phyloP scores from a whole-genome alignment of 129 eudicot genomes.

The Helichrysum umbraculigerum region DNA sequence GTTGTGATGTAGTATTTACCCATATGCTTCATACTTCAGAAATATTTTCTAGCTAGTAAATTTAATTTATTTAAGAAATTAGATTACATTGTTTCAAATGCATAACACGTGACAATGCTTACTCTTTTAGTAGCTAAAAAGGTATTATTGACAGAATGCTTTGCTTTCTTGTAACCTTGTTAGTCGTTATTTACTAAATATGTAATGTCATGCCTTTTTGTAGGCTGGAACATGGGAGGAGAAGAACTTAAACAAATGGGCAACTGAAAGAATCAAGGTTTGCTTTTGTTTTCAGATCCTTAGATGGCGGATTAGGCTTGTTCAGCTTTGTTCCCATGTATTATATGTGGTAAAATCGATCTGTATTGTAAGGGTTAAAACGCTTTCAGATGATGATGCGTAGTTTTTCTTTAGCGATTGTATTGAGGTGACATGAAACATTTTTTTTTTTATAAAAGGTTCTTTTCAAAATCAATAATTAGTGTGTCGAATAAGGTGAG shows the following conservation, averaged over 20 bases:
- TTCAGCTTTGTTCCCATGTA: neutral
- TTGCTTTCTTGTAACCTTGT: neutral
- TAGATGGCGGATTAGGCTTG: neutral
- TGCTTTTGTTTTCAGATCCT: neutral
- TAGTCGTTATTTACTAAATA: neutral
- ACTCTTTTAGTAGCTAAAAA: neutral
- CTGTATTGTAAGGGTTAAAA: neutral
- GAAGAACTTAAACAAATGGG: constrained; percentile 89
- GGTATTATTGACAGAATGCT: neutral
- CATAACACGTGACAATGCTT: neutral
- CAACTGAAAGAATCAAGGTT: constrained; percentile 84
- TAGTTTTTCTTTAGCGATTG: no score
- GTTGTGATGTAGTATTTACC: no score
- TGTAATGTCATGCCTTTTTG: constrained; percentile 1
- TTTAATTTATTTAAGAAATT: neutral
- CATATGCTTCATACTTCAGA: neutral
- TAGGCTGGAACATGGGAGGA: constrained; percentile 99
- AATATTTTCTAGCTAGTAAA: neutral
- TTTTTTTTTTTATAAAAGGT: no score
- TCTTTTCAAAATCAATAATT: no score
- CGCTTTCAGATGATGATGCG: neutral
- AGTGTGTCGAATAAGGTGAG: neutral
- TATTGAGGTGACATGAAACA: neutral
- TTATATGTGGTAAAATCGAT: neutral
- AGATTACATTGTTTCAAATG: neutral